Conservation (phyloP, 2,329 filamentous ascomycete genomes). For the Leptographium wingfieldii region DNA sequence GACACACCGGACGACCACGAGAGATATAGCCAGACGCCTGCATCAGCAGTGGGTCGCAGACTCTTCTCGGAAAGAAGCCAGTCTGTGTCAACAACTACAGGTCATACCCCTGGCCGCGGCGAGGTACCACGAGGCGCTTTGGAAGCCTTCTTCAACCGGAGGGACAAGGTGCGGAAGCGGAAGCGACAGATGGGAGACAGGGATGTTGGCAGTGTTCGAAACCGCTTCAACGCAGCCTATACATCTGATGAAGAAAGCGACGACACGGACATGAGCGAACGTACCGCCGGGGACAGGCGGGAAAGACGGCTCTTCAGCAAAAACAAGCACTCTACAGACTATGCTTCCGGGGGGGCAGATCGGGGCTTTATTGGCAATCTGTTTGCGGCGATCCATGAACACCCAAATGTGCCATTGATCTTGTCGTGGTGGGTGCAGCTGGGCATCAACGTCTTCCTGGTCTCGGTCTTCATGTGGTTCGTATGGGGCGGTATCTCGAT, state of each 20-base stretch:
- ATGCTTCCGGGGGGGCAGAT: background rate
- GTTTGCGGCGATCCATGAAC: constrained; percentile 39
- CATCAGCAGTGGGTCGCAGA: constrained; percentile 22
- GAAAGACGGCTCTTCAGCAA: constrained; percentile 1
- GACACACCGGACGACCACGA: constrained; percentile 43
- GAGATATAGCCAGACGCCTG: constrained; percentile 29
- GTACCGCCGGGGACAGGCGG: constrained; percentile 13
- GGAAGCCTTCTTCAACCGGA: constrained; percentile 20
- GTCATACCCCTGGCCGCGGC: constrained; percentile 45
- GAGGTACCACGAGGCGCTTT: constrained; percentile 43
- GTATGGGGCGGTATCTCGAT: constrained; percentile 57
- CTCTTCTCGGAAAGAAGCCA: constrained; percentile 7
- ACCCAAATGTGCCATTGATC: constrained; percentile 46
- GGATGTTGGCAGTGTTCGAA: constrained; percentile 38
- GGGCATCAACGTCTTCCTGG: constrained; percentile 50
- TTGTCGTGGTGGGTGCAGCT: constrained; percentile 47
- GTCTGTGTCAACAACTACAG: constrained; percentile 15
- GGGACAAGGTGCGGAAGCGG: constrained; percentile 39
- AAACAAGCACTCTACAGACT: background rate
- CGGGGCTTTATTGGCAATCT: constrained; percentile 29
- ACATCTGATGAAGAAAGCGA: constrained; percentile 35
- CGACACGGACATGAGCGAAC: constrained; percentile 12
- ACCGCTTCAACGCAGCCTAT: constrained; percentile 33
- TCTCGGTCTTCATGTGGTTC: constrained; percentile 46
- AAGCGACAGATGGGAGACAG: constrained; percentile 38